phyloP scores from a whole-genome alignment of 371 early-diverging fungal species.

The Circinella umbellata region DNA sequence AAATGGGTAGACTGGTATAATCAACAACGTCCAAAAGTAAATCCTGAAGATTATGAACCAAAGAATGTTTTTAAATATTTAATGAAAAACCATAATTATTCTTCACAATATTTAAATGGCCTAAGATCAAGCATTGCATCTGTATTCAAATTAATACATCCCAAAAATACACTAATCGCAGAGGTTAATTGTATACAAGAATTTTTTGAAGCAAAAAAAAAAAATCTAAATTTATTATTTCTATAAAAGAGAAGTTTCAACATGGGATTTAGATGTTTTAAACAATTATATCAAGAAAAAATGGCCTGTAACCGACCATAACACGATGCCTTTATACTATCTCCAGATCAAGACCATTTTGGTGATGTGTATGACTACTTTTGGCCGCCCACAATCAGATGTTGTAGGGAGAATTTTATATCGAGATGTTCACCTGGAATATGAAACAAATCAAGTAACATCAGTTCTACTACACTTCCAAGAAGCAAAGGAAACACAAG shows the following conservation, averaged over 20 bases:
- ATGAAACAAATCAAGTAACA: not conserved
- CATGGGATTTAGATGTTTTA: not conserved
- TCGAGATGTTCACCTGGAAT: not conserved
- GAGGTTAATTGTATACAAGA: not conserved
- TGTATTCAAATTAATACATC: not conserved
- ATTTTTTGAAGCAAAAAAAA: not conserved
- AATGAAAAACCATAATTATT: not conserved
- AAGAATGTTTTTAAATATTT: not conserved
- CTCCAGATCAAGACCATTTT: not conserved
- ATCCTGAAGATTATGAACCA: not conserved
- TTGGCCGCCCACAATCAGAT: not conserved
- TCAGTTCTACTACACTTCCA: no score
- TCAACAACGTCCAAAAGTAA: not conserved
- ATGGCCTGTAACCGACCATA: not conserved
- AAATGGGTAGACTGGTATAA: no score
- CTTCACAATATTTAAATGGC: not conserved
- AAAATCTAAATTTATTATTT: not conserved
- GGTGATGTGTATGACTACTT: not conserved
- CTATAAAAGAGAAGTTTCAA: not conserved
- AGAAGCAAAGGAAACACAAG: not conserved
- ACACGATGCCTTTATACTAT: not conserved
- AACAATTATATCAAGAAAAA: not conserved
- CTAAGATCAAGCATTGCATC: not conserved
- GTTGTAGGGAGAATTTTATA: not conserved
- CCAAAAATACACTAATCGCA: not conserved